Evolutionary conservation across 345 rosid species (phyloP).

Genomic region (Erodium maritimum): DNA sequence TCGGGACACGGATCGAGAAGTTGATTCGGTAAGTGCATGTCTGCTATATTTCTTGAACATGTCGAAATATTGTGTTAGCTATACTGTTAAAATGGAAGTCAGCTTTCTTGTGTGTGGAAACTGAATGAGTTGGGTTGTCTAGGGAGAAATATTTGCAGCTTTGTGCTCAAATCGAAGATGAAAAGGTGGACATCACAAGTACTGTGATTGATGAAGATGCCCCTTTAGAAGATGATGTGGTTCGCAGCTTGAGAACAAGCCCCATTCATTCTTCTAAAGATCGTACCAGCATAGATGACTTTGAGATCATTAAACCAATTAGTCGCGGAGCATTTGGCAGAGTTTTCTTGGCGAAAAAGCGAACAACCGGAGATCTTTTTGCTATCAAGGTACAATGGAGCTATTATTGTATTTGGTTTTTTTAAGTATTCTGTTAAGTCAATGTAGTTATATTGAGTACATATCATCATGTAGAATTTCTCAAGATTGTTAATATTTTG

Average conservation of each 20-base stretch:
- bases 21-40: conserved; percentile 49
- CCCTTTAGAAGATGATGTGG: conserved; percentile 94
- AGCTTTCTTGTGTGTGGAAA: background rate
- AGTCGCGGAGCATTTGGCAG: conserved; percentile 99
- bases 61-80: background rate
- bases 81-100: background rate
- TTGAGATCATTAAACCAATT: conserved; percentile 96
- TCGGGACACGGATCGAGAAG: conserved; percentile 91
- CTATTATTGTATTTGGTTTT: background rate
- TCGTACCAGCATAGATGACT: conserved; percentile 95
- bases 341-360: conserved; percentile 92
- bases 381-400: conserved; percentile 67
- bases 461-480: too few relatives aligned
- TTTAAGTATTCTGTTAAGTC: background rate
- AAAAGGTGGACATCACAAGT: conserved; percentile 71
- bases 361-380: conserved; percentile 96
- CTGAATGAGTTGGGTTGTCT: conserved; percentile 13
- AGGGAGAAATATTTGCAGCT: conserved; percentile 98
- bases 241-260: conserved; percentile 90
- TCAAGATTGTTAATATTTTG: too few relatives aligned
- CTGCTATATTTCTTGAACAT: conserved; percentile 6
- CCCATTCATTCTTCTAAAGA: conserved; percentile 79
- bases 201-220: conserved; percentile 91
- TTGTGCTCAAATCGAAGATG: conserved; percentile 85
- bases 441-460: background rate